These are phyloP conservation scores for Ramichloridium luteum DNA, from an alignment of 2,329 filamentous ascomycete species.

Conservation along the genomic window DNA sequence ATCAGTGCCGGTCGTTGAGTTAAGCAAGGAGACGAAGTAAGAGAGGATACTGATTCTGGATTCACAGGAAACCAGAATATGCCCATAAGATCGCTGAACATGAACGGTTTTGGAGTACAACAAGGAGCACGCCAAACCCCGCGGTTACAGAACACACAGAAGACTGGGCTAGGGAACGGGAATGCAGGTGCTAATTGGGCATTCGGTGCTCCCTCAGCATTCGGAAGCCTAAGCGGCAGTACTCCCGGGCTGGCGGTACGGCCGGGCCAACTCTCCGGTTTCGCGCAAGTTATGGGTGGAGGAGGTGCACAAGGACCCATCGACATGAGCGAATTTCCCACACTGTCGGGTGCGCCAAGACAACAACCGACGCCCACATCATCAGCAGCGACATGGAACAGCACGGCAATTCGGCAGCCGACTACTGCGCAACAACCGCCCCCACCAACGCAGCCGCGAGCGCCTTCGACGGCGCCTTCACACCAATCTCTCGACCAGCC, in stretches of 20 bases:
- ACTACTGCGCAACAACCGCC: conserved; percentile 26
- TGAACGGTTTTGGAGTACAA: conserved; percentile 36
- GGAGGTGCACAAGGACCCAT: conserved; percentile 21
- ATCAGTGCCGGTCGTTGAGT: too few species aligned
- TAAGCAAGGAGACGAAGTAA: too few species aligned
- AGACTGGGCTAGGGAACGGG: conserved; percentile 35
- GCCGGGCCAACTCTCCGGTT: conserved; percentile 21
- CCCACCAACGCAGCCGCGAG: conserved; percentile 32
- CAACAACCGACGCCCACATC: conserved; percentile 34
- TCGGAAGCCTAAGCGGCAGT: conserved; percentile 11
- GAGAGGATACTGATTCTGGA: too few species aligned
- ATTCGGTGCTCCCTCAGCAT: conserved; percentile 43
- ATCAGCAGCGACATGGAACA: conserved; percentile 45
- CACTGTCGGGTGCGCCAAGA: conserved; percentile 45
- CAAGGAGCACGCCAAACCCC: conserved; percentile 16
- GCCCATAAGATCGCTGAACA: conserved; percentile 32
- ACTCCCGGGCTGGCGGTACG: conserved; percentile 15
- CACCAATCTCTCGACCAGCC: conserved; percentile 38
- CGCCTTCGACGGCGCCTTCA: conserved; percentile 32
- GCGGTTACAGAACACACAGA: conserved; percentile 22
- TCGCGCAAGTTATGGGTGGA: conserved; percentile 26
- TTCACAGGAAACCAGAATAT: too few species aligned
- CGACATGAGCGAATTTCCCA: conserved; percentile 46
- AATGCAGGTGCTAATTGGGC: conserved; percentile 39
- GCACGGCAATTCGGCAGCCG: conserved; percentile 41